Percentiles rank a stretch among this genome's conserved stretches.
Evolutionary conservation across 2,329 filamentous ascomycete genomes (phyloP).

Genomic region (Ophiostoma triangulosporum): DNA sequence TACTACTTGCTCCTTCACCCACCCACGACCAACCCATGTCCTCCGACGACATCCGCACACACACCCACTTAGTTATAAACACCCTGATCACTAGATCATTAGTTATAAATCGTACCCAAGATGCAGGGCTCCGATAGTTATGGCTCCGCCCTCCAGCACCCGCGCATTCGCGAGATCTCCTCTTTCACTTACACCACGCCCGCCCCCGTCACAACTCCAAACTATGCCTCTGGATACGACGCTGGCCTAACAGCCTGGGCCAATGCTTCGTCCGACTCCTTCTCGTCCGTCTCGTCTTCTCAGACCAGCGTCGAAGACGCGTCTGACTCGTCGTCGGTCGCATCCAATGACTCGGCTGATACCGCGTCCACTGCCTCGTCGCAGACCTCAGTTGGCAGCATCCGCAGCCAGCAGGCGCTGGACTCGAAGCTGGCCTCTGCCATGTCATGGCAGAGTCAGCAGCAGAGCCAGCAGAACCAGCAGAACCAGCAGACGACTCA

Average conservation of each 20-base stretch:
- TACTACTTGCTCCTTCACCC: neutral
- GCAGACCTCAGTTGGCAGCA: conserved; percentile 12
- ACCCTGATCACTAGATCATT: neutral
- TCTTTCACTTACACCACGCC: conserved; percentile 26
- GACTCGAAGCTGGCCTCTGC: conserved; percentile 6
- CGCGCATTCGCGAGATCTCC: conserved; percentile 22
- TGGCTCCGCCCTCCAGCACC: conserved; percentile 29
- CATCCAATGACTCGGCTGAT: conserved; percentile 14
- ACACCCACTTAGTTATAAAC: neutral
- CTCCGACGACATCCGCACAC: conserved; percentile 4
- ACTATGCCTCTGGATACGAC: neutral
- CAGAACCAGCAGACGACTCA: conserved; percentile 5
- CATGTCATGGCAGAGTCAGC: conserved; percentile 9
- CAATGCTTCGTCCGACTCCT: conserved; percentile 30
- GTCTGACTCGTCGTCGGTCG: conserved; percentile 14
- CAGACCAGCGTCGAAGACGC: conserved; percentile 6
- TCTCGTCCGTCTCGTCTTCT: conserved; percentile 17
- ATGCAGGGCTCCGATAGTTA: conserved; percentile 43
- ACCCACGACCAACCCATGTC: conserved; percentile 16
- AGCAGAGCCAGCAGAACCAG: conserved; percentile 3
- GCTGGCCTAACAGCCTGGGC: conserved; percentile 55
- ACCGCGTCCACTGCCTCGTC: conserved; percentile 11
- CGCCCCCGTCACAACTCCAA: conserved; percentile 46
- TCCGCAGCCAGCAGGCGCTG: conserved; percentile 5
- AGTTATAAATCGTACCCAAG: conserved; percentile 26